Conservation (phyloP, 331 rosid species). For the Malus hybrid region DNA sequence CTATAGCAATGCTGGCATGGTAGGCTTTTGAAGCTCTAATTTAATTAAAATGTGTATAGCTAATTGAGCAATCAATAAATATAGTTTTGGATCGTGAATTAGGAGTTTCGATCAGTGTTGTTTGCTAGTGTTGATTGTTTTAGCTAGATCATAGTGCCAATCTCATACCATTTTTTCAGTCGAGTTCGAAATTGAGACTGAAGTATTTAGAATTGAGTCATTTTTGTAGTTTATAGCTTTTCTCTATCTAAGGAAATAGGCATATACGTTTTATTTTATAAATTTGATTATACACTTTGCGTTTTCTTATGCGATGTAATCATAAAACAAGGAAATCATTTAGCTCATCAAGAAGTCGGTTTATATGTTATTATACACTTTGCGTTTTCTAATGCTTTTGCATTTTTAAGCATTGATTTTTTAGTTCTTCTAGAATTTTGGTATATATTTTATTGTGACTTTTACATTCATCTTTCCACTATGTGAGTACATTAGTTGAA, state of each 20-base stretch:
- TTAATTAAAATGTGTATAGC: not conserved
- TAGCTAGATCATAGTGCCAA: not conserved
- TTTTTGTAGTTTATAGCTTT: not conserved
- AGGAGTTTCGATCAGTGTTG: not conserved
- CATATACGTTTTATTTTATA: not conserved
- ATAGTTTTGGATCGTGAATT: not conserved
- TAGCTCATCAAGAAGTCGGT: no score
- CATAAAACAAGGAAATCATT: not conserved
- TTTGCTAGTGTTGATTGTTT: not conserved
- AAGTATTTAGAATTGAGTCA: not conserved
- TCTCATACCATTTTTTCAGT: no score
- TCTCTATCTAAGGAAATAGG: not conserved
- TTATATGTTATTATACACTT: no score
- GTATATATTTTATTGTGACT: not conserved
- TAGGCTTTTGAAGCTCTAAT: constrained; percentile 10
- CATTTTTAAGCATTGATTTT: not conserved
- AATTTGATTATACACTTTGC: not conserved
- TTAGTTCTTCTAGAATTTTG: not conserved
- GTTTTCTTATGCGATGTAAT: not conserved
- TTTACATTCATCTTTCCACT: not conserved
- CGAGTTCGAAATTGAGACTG: not conserved
- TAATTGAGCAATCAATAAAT: not conserved
- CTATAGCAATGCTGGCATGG: constrained; percentile 72
- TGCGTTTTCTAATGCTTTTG: not conserved
- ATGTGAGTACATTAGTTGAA: not conserved